Evolutionary conservation across 2,329 filamentous ascomycete genomes (phyloP).

Genomic region (Scorias spongiosa): DNA sequence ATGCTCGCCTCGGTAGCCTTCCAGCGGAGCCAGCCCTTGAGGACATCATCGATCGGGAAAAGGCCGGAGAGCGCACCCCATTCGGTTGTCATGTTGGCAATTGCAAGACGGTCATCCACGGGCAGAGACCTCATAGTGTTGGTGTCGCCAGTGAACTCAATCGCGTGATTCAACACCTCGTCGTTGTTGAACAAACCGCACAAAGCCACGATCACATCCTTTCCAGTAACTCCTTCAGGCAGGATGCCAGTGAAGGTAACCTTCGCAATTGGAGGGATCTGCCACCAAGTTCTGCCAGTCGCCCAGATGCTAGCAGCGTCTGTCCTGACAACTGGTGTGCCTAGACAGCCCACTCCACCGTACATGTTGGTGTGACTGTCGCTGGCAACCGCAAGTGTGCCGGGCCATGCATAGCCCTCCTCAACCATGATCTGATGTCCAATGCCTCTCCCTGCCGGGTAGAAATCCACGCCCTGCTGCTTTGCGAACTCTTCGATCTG

Average conservation of each 20-base stretch:
- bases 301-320: conserved; percentile 80
- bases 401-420: conserved; percentile 72
- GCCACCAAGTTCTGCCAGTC: conserved; percentile 73
- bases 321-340: conserved; percentile 70
- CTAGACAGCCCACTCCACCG: conserved; percentile 60
- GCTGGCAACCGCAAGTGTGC: conserved; percentile 64
- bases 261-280: conserved; percentile 70
- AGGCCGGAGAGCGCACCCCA: conserved; percentile 60
- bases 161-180: conserved; percentile 78
- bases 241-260: conserved; percentile 63
- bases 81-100: conserved; percentile 70
- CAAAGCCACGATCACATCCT: conserved; percentile 84
- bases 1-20: conserved; percentile 63
- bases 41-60: conserved; percentile 64
- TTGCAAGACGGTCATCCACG: conserved; percentile 59
- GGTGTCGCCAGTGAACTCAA: conserved; percentile 74
- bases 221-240: conserved; percentile 70
- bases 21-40: conserved; percentile 57
- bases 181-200: conserved; percentile 75
- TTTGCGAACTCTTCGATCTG: conserved; percentile 71
- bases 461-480: conserved; percentile 63
- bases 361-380: conserved; percentile 74
- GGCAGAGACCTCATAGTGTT: conserved; percentile 59
- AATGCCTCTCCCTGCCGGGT: conserved; percentile 62
- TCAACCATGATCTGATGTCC: conserved; percentile 90